phyloP scores from a whole-genome alignment of 495 filamentous ascomycete genomes.

The Aspergillus taichungensis region DNA sequence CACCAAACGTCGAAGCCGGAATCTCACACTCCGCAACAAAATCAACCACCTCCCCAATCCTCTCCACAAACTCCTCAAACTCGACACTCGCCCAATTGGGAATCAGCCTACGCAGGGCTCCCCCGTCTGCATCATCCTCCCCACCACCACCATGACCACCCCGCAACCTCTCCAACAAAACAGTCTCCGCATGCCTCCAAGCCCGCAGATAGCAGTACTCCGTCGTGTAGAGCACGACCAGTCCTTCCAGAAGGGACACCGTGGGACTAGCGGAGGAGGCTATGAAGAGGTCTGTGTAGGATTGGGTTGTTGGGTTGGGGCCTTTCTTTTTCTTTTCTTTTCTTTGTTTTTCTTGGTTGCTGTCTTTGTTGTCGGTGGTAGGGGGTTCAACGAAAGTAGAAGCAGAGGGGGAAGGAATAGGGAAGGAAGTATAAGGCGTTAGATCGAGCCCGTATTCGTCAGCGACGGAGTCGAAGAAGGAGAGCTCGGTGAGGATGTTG shows the following conservation, averaged over 20 bases:
- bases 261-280: constrained; percentile 34
- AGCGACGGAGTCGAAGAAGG: constrained; percentile 58
- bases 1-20: no score
- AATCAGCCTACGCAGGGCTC: constrained; percentile 55
- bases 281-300: constrained; percentile 47
- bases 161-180: constrained; percentile 12
- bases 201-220: constrained; percentile 55
- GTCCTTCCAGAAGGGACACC: constrained; percentile 49
- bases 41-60: constrained; percentile 34
- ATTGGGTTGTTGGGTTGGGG: constrained; percentile 36
- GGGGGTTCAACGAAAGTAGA: no score
- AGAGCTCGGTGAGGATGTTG: constrained; percentile 58
- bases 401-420: no score
- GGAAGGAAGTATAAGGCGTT: no score
- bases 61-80: constrained; percentile 48
- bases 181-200: constrained; percentile 47
- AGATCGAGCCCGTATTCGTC: constrained; percentile 52
- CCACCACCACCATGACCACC: constrained; percentile 3
- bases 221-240: constrained; percentile 66
- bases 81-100: constrained; percentile 55
- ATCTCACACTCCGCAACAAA: no score
- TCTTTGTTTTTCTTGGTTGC: no score
- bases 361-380: constrained; percentile 1
- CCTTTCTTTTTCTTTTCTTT: constrained; percentile 14
- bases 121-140: constrained; percentile 51